Evolutionary conservation across 352 stramenopile genomes (phyloP), one percentile per base, ranked within the genome.

Genomic region (Thraustotheca clavata): DNA sequence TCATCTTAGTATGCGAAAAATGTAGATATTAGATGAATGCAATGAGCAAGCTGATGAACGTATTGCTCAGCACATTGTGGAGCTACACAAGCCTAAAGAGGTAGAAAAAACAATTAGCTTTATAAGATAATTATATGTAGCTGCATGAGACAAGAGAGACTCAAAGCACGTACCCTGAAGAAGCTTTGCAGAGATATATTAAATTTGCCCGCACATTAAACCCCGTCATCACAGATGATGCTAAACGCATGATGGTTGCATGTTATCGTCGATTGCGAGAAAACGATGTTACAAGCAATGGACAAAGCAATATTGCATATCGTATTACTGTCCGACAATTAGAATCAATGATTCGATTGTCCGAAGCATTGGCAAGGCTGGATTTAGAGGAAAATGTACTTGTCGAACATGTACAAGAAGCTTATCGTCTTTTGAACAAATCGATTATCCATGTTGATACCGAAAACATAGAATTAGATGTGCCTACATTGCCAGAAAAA

Each of bases 371-470:
- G 33, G 96, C 97, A 16, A 71, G 96, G 48, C 73, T 99, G 22
- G 94, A 99, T 71, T 85, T 98, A 47, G 96, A 94, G 49, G 84
- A 97, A 33, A 71, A 80, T 2, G 95, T 99, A 47, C 68, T 86
- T 26, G 76, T 95, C 20, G 73, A 79, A 24, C 96, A 98, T 73
- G 95, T 99, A 20, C 76, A 96, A 59, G 96, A 99, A 73, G 96
- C 97, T 0, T 99, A 98, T 67, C 84, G 96, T 0, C 71, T 99
- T 4, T 73, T 99, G 26, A 94, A 96, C 71, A 99, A 98, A 69
- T 98, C 88, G 38, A 99, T 99, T 67, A 99, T 99, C 69, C 93
- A 98, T 78, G 96, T 99, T 3, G 97, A 99, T 66, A 98, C 92
- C 46, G 92, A 98, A 67, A 94, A 98, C 75, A 89, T 99, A 4